A percentile compares a stretch with the other conserved stretches of the same genome.
phyloP scores from a whole-genome alignment of 1,139 yeast species.

The Yamadazyma sp. region DNA sequence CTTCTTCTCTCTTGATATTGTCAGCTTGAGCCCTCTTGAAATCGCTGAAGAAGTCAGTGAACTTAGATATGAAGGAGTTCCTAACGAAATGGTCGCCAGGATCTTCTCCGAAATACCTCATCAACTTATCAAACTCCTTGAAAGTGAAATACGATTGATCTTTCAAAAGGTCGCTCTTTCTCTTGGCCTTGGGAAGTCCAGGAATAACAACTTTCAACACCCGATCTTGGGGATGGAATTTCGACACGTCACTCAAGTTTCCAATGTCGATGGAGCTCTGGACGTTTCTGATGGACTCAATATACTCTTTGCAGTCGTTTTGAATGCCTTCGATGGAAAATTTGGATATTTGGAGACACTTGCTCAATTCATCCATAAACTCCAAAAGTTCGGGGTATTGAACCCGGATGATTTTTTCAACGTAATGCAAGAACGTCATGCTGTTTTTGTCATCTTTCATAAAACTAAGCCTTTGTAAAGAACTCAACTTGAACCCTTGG shows the following conservation, averaged over 20 bases:
- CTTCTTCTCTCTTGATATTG: slow-evolving; percentile 78
- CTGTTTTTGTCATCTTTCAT: slow-evolving; percentile 78
- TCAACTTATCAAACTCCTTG: slow-evolving; percentile 65
- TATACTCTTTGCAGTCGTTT: slow-evolving; percentile 59
- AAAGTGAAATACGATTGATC: slow-evolving; percentile 66
- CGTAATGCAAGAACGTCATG: slow-evolving; percentile 77
- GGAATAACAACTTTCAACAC: slow-evolving; percentile 64
- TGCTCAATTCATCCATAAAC: slow-evolving; percentile 60
- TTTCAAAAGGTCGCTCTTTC: slow-evolving; percentile 59
- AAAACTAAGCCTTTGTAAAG: slow-evolving; percentile 72
- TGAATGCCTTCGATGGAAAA: slow-evolving; percentile 67
- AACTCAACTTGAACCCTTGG: slow-evolving; percentile 72
- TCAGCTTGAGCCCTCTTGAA: slow-evolving; percentile 77
- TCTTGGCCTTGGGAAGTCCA: slow-evolving; percentile 63
- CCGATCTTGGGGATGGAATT: slow-evolving; percentile 73
- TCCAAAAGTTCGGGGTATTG: slow-evolving; percentile 65
- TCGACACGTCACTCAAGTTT: slow-evolving; percentile 70
- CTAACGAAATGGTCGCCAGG: slow-evolving; percentile 66
- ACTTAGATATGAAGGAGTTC: slow-evolving; percentile 68
- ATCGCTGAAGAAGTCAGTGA: slow-evolving; percentile 69
- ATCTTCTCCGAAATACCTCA: slow-evolving; percentile 80
- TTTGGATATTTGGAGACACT: slow-evolving; percentile 60
- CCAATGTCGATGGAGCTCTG: slow-evolving; percentile 75
- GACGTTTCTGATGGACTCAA: slow-evolving; percentile 61
- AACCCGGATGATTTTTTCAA: slow-evolving; percentile 67